Evolutionary conservation across 805 yeast genomes (phyloP), one percentile per base, ranked within the genome.

Genomic region (Scheffersomyces spartinae): DNA sequence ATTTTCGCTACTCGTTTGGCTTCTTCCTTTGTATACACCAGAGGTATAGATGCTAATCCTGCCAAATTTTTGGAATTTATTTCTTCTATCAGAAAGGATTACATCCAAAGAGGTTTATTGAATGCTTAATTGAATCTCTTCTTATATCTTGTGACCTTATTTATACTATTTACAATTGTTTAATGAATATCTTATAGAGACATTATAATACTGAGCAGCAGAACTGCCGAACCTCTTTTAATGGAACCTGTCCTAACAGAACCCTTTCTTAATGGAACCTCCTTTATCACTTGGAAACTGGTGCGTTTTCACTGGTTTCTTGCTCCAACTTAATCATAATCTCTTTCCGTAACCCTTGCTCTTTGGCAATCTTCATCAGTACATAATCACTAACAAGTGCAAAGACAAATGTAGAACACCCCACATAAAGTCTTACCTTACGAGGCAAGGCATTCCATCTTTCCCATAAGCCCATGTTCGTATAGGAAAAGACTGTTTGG

Each of bases 1-100:
- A 71, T 88, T 39, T 81, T 88, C 45, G 93, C 94, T 23, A 78
- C 91, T 18, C 77, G 73, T 45, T 63, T 85, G 41, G 85, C 94
- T 7, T 79, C 94, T 24, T 66, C 78, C 24, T 85, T 80, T 52
- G 93, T 85, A 28, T 85, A 85, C 54, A 64, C 79, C 15, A 66
- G 76, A 44, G 95, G 95, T 29, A 62, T 74, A 31, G 82, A 72
- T 34, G 73, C 88, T 23, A 82, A 83, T 51, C 93, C 82, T 16
- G 83, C 83, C 27, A 73, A 65, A 39, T 77, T 77, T 53, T 66
- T 77, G 48, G 84, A 75, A 43, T 77, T 68, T 42, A 71, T 76
- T 34, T 70, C 78, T 23, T 59, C 65, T 21, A 52, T 71, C 31
- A 71, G 72, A 49, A 74, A 59, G 47, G 61, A 56, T 26, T 60